These are phyloP conservation scores for Panaeolus cyanescens DNA, from an alignment of 768 basidiomycete species.

Conservation along the genomic window DNA sequence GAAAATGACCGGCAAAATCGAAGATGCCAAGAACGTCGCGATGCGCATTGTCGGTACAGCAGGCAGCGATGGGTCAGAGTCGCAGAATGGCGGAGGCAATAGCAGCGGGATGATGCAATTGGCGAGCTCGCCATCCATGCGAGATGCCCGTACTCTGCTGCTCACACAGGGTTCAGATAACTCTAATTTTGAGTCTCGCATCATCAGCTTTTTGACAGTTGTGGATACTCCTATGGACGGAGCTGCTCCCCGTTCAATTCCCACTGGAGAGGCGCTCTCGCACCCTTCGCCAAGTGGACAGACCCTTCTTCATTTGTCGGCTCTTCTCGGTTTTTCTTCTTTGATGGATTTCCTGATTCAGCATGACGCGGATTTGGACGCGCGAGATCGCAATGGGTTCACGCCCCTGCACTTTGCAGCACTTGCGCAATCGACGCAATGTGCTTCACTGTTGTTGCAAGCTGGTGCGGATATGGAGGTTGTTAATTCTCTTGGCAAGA, in stretches of 20 bases:
- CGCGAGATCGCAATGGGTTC: constrained; percentile 86
- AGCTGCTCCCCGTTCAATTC: constrained; percentile 39
- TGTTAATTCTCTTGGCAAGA: constrained; percentile 72
- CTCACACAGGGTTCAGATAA: constrained; percentile 54
- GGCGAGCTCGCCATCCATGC: constrained; percentile 42
- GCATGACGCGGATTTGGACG: constrained; percentile 77
- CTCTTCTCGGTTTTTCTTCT: constrained; percentile 73
- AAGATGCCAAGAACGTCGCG: constrained; percentile 91
- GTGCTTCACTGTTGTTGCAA: constrained; percentile 65
- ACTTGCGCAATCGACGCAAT: constrained; percentile 60
- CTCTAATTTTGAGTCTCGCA: constrained; percentile 70
- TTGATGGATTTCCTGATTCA: constrained; percentile 73
- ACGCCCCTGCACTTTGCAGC: constrained; percentile 90
- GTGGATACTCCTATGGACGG: constrained; percentile 64
- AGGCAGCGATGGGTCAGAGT: constrained; percentile 50
- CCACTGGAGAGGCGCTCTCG: constrained; percentile 63
- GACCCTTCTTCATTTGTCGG: constrained; percentile 86
- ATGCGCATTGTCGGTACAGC: constrained; percentile 86
- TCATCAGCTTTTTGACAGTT: constrained; percentile 80
- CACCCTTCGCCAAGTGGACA: constrained; percentile 74
- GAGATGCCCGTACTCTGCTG: constrained; percentile 59
- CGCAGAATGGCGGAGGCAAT: constrained; percentile 27
- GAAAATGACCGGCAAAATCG: constrained; percentile 95
- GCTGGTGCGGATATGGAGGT: constrained; percentile 83
- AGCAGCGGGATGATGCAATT: constrained; percentile 56